phyloP scores from a whole-genome alignment of 805 yeast species.

The Wickerhamomyces silvicola region DNA sequence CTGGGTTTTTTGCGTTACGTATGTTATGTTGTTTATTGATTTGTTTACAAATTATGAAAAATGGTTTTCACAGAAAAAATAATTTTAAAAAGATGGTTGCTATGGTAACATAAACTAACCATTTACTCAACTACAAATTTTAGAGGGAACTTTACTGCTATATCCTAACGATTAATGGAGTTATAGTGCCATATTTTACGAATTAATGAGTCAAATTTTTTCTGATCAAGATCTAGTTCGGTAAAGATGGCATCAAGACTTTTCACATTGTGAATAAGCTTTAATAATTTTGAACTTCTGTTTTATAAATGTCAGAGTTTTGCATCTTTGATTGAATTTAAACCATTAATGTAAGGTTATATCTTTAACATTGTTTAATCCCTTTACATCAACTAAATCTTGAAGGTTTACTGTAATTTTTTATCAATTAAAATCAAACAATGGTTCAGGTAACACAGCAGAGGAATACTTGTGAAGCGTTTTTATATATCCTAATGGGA shows the following conservation, averaged over 20 bases:
- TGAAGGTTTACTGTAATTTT: slow-evolving; percentile 79
- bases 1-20: neutral
- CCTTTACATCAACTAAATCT: slow-evolving; percentile 82
- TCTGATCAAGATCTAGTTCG: slow-evolving; percentile 48
- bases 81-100: neutral
- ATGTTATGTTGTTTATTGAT: neutral
- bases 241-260: slow-evolving; percentile 67
- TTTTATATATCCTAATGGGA: slow-evolving; percentile 68
- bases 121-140: neutral
- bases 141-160: neutral
- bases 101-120: no score
- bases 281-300: slow-evolving; percentile 16
- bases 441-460: slow-evolving; percentile 26
- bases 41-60: slow-evolving; percentile 1
- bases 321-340: slow-evolving; percentile 80
- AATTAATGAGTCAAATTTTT: slow-evolving; percentile 46
- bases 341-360: slow-evolving; percentile 80
- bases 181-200: slow-evolving; percentile 44
- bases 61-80: neutral
- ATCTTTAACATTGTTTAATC: slow-evolving; percentile 94
- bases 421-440: slow-evolving; percentile 79
- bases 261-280: slow-evolving; percentile 43
- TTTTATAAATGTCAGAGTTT: slow-evolving; percentile 65
- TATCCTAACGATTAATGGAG: slow-evolving; percentile 31
- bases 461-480: slow-evolving; percentile 28